phyloP scores from a whole-genome alignment of 495 filamentous ascomycete genomes.

The Delitschia confertaspora region DNA sequence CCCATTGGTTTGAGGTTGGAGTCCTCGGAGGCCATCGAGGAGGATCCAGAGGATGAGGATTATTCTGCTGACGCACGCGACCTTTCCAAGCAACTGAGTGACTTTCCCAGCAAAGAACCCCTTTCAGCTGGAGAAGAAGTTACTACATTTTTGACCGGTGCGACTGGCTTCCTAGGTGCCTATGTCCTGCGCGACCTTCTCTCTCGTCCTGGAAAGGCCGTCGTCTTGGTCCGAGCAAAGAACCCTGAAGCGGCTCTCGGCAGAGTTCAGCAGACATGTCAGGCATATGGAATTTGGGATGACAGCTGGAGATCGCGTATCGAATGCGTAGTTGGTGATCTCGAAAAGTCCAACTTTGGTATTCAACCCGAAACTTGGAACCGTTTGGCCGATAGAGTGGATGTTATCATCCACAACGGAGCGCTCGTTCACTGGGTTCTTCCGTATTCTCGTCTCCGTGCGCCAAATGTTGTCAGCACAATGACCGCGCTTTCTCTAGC shows the following conservation, averaged over 20 bases:
- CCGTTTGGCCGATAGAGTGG: conserved; percentile 52
- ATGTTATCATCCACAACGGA: conserved; percentile 85
- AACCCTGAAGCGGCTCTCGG: conserved; percentile 45
- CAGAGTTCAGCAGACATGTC: conserved; percentile 43
- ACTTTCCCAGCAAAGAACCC: conserved; percentile 32
- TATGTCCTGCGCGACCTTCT: conserved; percentile 72
- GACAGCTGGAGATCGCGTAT: conserved; percentile 58
- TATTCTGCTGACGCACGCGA: conserved; percentile 61
- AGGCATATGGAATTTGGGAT: conserved; percentile 75
- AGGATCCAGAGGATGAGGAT: conserved; percentile 41
- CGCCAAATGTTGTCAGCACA: conserved; percentile 74
- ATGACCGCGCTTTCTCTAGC: conserved; percentile 70
- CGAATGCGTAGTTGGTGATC: conserved; percentile 59
- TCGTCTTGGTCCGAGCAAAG: conserved; percentile 66
- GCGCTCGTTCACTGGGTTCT: conserved; percentile 83
- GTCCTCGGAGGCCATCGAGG: conserved; percentile 20
- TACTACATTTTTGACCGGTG: conserved; percentile 79
- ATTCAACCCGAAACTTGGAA: conserved; percentile 55
- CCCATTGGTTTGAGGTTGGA: conserved; percentile 33
- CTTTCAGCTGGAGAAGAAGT: conserved; percentile 32
- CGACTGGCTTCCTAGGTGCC: conserved; percentile 83
- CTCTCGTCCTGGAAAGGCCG: conserved; percentile 52
- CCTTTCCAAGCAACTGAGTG: conserved; percentile 44
- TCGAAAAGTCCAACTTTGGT: conserved; percentile 64
- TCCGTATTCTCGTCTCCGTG: conserved; percentile 64